Evolutionary conservation across 2,329 filamentous ascomycete species (phyloP), one percentile per base, ranked within the genome.

Genomic region (Paramyrothecium roridum): DNA sequence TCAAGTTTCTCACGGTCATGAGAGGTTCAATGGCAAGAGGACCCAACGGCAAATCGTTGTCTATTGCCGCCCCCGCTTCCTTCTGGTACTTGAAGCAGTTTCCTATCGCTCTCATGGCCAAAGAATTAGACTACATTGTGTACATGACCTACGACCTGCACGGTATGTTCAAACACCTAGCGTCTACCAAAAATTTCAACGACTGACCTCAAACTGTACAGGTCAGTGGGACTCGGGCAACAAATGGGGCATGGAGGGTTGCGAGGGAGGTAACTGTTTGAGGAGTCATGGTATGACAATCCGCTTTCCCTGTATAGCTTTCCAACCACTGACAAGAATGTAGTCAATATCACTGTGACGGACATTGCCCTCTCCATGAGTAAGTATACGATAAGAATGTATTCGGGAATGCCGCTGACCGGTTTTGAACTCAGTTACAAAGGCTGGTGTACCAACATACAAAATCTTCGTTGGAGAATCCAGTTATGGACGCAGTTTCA

Each of bases 401-500:
- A 10, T 10, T 30, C 26, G 10, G 26, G 10, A 30, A 30, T 4
- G 6, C 26, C 10, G 26, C 26, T 30, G 10, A 30, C 26, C 26
- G 10, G 26, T 30, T 6, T 30, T 30, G 16, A 20, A 7, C 7
- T 7, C 19, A 45, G 40, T 74, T 52, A 77, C 73, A 8, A 70
- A 68, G 43, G 69, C 68, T 1, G 67, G 67, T 6, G 63, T 67
- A 0, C 59, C 63, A 0, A 61, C 67, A 0, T 58, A 59, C 55
- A 71, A 71, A 52, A 48, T 73, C 2, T 50, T 67, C 2, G 66
- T 72, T 2, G 70, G 70, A 1, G 58, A 71, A 1, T 53, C 60
- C 3, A 70, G 62, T 54, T 73, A 71, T 48, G 70, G 67, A 0
- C 60, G 70, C 1, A 62, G 57, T 3, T 69, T 73, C 57, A 51